phyloP scores from a whole-genome alignment of 2,329 filamentous ascomycete genomes.

The Mariannaea elegans region DNA sequence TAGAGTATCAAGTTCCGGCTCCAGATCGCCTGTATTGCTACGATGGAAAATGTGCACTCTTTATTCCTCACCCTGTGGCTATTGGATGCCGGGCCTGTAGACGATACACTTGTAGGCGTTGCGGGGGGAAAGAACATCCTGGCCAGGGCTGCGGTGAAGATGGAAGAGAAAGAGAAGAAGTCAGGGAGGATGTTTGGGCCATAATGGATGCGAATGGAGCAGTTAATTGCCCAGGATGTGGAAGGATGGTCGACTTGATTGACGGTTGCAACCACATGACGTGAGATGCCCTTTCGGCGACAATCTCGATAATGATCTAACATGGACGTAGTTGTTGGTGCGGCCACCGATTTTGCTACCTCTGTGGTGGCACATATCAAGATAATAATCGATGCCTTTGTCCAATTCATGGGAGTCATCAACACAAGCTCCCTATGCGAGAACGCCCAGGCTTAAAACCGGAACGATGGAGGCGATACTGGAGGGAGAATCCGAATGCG shows the following conservation, averaged over 20 bases:
- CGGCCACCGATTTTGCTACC: slow-evolving; percentile 58
- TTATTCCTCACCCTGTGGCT: slow-evolving; percentile 25
- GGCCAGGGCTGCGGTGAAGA: background rate
- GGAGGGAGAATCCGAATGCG: background rate
- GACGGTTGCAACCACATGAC: slow-evolving; percentile 41
- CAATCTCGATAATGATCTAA: background rate
- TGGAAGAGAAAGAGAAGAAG: background rate
- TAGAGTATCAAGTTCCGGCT: slow-evolving; percentile 15
- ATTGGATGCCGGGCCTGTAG: slow-evolving; percentile 24
- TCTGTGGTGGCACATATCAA: slow-evolving; percentile 56
- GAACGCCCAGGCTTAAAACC: slow-evolving; percentile 31
- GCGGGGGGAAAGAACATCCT: slow-evolving; percentile 21
- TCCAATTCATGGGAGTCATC: background rate
- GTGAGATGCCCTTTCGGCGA: background rate
- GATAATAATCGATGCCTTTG: slow-evolving; percentile 35
- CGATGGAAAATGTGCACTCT: slow-evolving; percentile 29
- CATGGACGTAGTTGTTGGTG: slow-evolving; percentile 50
- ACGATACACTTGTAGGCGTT: slow-evolving; percentile 23
- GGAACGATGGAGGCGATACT: slow-evolving; percentile 22
- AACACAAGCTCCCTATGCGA: slow-evolving; percentile 20
- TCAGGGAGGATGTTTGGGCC: slow-evolving; percentile 35
- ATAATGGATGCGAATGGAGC: slow-evolving; percentile 33
- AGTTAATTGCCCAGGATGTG: slow-evolving; percentile 37
- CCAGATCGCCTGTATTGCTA: slow-evolving; percentile 34
- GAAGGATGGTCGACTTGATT: slow-evolving; percentile 27